Base-by-base conservation (phyloP, 2,329 filamentous ascomycete species). In the Diaporthe sp. region DNA sequence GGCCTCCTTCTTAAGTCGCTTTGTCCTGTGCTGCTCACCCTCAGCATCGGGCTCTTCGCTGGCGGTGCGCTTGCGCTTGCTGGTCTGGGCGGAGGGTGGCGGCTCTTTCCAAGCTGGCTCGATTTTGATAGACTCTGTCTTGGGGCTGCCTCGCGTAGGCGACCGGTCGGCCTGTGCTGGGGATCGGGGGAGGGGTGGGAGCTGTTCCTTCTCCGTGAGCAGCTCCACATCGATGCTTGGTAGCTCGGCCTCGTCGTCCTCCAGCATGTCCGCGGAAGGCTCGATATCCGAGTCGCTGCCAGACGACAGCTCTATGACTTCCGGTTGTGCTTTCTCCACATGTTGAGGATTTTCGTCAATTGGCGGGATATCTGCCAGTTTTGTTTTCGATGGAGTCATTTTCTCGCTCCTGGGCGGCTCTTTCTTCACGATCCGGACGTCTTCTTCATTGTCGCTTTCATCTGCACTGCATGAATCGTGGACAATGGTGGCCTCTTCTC, bases 51-150 rank as follows among this genome's bases (percentile, higher is more conserved):
- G 44, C 15, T 76, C 72, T 15, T 65, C 37, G 13, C 22, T 68
- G 25, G 60, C 1, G 0, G 49, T 3, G 22, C 73, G 72, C 57
- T 68, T 75, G 20, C 75, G 72, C 53, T 76, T 76, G 72, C 44
- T 72, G 1, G 53, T 1, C 53, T 75, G 75, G 42, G 60, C 75
- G 4, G 68, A 76, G 2, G 68, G 75, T 6, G 75, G 75, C 17
- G 68, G 51, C 15, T 68, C 42, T 13, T 60, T 44, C 37, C 17
- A 31, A 6, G 2, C 31, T 42, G 47, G 47, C 47, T n/a, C 44
- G 20, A 15, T 28, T 44, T 70, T 67, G 31, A 55, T 10, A 20
- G 44, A 34, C 49, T 75, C 72, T 37, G 51, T 72, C 39, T 28
- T 51, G 34, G 47, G 55, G 17, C n/a, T 34, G 17, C 53, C 25